A percentile compares a stretch with the other conserved stretches of the same genome.
phyloP scores from a whole-genome alignment of 2,329 filamentous ascomycete genomes.

The Catunica adiposa region DNA sequence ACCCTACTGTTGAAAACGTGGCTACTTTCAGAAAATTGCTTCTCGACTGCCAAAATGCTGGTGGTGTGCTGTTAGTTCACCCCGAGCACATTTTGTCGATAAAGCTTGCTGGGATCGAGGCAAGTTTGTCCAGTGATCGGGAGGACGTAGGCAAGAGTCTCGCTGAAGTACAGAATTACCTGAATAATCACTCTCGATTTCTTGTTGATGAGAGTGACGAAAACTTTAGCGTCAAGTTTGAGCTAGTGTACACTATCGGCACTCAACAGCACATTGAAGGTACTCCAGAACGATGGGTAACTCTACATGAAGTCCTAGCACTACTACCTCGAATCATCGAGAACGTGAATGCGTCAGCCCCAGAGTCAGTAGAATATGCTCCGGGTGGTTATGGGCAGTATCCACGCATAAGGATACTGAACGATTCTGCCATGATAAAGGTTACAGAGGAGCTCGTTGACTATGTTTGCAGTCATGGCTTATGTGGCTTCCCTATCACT shows the following conservation, averaged over 20 bases:
- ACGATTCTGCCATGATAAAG: conserved; percentile 17
- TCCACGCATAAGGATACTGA: conserved; percentile 33
- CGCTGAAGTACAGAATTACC: conserved; percentile 26
- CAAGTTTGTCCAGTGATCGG: conserved; percentile 12
- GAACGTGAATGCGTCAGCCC: conserved; percentile 20
- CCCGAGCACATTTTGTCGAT: conserved; percentile 50
- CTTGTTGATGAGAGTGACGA: conserved; percentile 52
- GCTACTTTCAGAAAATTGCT: conserved; percentile 20
- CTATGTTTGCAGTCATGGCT: conserved; percentile 28
- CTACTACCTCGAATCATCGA: conserved; percentile 23
- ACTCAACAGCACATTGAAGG: conserved; percentile 32
- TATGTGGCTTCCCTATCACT: conserved; percentile 26
- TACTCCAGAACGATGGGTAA: conserved; percentile 37
- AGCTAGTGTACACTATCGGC: conserved; percentile 48
- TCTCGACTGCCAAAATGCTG: conserved; percentile 28
- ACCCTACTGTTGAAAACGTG: conserved; percentile 22
- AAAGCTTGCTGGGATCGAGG: conserved; percentile 42
- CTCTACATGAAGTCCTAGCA: conserved; percentile 36
- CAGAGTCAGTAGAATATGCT: conserved; percentile 27
- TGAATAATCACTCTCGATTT: conserved; percentile 32
- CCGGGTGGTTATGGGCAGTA: conserved; percentile 23
- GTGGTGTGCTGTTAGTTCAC: conserved; percentile 43
- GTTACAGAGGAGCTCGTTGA: conserved; percentile 20
- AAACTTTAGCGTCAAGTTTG: conserved; percentile 42
- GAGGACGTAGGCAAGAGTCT: conserved; percentile 20